phyloP scores from a whole-genome alignment of 768 basidiomycete species.

The Sporobolomyces roseus region DNA sequence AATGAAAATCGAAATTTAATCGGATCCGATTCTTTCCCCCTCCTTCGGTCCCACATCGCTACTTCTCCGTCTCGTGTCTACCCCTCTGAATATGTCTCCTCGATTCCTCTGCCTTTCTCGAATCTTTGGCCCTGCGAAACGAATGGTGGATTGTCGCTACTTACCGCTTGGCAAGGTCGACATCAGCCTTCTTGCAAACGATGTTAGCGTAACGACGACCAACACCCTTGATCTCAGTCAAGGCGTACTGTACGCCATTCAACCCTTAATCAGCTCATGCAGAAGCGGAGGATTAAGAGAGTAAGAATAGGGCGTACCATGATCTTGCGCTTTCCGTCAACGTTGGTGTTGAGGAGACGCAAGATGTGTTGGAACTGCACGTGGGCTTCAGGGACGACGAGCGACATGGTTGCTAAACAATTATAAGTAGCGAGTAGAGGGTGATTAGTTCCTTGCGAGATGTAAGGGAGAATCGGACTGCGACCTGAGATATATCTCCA shows the following conservation, averaged over 20 bases:
- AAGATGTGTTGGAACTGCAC: slow-evolving; percentile 82
- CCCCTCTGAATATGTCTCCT: background rate
- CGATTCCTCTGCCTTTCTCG: no score
- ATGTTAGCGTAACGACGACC: slow-evolving; percentile 97
- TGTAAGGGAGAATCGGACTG: no score
- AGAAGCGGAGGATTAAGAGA: background rate
- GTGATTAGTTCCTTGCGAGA: no score
- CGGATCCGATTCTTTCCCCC: no score
- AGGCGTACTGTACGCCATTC: slow-evolving; percentile 59
- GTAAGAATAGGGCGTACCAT: slow-evolving; percentile 49
- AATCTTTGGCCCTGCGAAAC: no score
- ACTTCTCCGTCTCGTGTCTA: background rate
- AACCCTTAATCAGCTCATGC: background rate
- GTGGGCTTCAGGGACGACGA: slow-evolving; percentile 94
- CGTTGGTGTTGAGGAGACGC: slow-evolving; percentile 98
- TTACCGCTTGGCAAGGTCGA: slow-evolving; percentile 96
- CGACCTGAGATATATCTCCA: background rate
- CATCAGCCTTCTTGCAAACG: slow-evolving; percentile 99
- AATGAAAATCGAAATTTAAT: no score
- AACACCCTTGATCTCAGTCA: slow-evolving; percentile 99
- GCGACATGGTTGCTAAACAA: slow-evolving; percentile 73
- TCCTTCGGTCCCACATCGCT: background rate
- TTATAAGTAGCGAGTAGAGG: no score
- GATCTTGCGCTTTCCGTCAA: slow-evolving; percentile 98
- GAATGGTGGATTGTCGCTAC: slow-evolving; percentile 44